Conservation (phyloP, 805 yeast species). For the Diddensiella transvaalensis region DNA sequence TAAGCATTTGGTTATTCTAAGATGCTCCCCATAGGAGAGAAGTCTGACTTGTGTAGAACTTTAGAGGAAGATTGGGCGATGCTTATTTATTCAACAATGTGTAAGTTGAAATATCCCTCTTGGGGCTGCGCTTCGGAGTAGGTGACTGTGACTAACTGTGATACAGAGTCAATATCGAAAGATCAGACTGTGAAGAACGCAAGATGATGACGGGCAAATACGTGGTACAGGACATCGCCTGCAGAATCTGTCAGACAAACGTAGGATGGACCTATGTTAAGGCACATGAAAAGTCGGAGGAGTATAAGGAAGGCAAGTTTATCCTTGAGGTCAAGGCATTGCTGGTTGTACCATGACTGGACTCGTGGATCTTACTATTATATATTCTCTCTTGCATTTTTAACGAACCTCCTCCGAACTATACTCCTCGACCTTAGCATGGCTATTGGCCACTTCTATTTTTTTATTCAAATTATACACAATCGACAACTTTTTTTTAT, state of each 20-base stretch:
- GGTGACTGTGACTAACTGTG: no score
- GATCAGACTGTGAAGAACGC: slow-evolving; percentile 38
- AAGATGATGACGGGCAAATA: slow-evolving; percentile 61
- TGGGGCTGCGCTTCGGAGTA: background rate
- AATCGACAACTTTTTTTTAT: background rate
- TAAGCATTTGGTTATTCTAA: slow-evolving; percentile 16
- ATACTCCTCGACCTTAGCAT: background rate
- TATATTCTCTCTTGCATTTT: background rate
- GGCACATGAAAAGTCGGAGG: slow-evolving; percentile 44
- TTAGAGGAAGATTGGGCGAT: slow-evolving; percentile 54
- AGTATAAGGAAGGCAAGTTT: slow-evolving; percentile 59
- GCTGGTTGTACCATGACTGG: slow-evolving; percentile 19
- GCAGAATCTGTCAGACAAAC: slow-evolving; percentile 50
- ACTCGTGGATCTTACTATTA: background rate
- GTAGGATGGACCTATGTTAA: slow-evolving; percentile 64
- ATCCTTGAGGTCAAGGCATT: slow-evolving; percentile 46
- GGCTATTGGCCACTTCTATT: no score
- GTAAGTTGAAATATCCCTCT: slow-evolving; percentile 26
- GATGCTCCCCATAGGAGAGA: no score
- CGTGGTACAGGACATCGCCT: slow-evolving; percentile 51
- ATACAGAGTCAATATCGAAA: slow-evolving; percentile 40
- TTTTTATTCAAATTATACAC: no score
- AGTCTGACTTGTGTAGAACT: slow-evolving; percentile 31
- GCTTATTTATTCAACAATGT: slow-evolving; percentile 53
- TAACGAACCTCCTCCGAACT: no score